phyloP scores from a whole-genome alignment of 495 filamentous ascomycete species.

The Aspergillus wentii region DNA sequence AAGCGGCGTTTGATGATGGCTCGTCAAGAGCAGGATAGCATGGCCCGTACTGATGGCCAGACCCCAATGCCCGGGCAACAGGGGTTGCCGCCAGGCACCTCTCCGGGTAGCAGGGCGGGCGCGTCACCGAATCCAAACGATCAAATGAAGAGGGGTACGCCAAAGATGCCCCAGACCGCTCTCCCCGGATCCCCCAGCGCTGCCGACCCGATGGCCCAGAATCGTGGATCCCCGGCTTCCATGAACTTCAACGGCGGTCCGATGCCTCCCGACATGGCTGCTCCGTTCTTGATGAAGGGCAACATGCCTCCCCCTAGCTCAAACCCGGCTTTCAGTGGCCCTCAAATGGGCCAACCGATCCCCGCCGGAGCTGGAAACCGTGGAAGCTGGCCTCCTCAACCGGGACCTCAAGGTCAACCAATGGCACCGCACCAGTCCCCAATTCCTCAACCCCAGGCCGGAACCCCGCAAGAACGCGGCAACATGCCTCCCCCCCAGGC shows the following conservation, averaged over 20 bases:
- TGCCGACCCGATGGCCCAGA: conserved; percentile 65
- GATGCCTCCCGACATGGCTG: conserved; percentile 63
- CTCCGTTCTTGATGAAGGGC: conserved; percentile 56
- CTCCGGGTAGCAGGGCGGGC: conserved; percentile 74
- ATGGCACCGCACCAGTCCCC: conserved; percentile 57
- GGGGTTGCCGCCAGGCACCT: conserved; percentile 61
- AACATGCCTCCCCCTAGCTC: conserved; percentile 88
- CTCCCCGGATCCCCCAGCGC: conserved; percentile 78
- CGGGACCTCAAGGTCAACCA: conserved; percentile 55
- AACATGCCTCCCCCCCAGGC: conserved; percentile 89
- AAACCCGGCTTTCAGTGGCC: conserved; percentile 67
- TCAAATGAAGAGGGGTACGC: conserved; percentile 82
- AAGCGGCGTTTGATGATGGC: conserved; percentile 97
- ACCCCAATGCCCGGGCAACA: conserved; percentile 53
- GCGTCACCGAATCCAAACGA: conserved; percentile 87
- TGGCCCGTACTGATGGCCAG: conserved; percentile 56
- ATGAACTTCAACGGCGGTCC: conserved; percentile 68
- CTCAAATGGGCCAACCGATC: conserved; percentile 60
- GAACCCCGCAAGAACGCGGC: conserved; percentile 69
- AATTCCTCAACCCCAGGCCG: conserved; percentile 54
- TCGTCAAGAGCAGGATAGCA: conserved; percentile 87
- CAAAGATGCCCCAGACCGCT: conserved; percentile 75
- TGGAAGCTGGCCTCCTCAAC: conserved; percentile 52
- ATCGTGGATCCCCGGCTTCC: conserved; percentile 76
- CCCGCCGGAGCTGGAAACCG: conserved; percentile 43